Base-by-base conservation (phyloP, 306 rosid genomes). In the Malus asiatica region DNA sequence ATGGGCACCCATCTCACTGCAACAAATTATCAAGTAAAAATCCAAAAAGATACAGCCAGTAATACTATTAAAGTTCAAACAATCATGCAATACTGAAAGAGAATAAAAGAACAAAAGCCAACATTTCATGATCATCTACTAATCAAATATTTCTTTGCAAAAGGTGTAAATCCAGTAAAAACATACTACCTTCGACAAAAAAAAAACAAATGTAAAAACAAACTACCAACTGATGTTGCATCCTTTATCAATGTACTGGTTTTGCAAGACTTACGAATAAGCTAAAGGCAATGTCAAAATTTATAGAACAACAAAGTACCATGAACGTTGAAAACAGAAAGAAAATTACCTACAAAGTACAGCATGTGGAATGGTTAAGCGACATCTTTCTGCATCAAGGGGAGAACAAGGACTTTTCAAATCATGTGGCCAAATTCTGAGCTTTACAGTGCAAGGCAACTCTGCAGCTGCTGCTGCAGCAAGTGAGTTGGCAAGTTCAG, bases 1-100 rank as follows among this genome's bases (percentile, higher is more conserved):
- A 77, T 92, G 99, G 72, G 97, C 96, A 78, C 99, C 99, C 98
- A 96, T 96, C 88, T 96, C 99, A 84, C 99, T 96, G 96, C 89
- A 95, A 83, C 66, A 78, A 60, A 68, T 52, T 68, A 53, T 13
- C 22, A 4, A 62, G 77, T 72, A 20, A 84, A 60, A 61, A 70
- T 63, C 53, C 53, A 46, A 66, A 69, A 40, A 46, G 40, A 48
- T 66, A 60, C 55, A 44, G 79, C 60, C 8, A 66, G 32, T 32
- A 65, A 32, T 64, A 69, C 65, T 15, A 53, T 15, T 4, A 7
- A 55, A 40, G 5, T 42, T 22, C 52, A 35, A 32, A 25, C 29
- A 51, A 7, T 35, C 46, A 60, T 59, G 68, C 27, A 60, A 60
- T 42, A 18, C 78, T 65, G 27, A 27, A 42, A 19, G 32, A 29